Base-by-base conservation (phyloP, 108 stramenopile genomes). In the Asterionellopsis glacialis region DNA sequence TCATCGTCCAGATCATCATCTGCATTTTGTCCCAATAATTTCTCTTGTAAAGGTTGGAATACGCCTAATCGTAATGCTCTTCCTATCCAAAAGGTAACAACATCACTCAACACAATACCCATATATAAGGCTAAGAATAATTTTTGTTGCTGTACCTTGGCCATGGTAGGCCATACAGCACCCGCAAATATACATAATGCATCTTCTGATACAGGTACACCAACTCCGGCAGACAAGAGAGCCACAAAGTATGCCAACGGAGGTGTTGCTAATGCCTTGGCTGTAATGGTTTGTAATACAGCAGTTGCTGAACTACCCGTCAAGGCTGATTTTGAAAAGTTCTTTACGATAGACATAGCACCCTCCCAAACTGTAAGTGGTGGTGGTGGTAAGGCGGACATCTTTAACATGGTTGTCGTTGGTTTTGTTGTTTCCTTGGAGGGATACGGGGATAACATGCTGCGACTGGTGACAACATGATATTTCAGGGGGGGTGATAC, bases 121-220 rank as follows among this genome's bases (percentile, higher is more conserved):
- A 13, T 21, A 28, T 64, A 64, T 24, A 64, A 55, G 63, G 70
- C 23, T 67, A 61, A 13, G 63, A 80, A 52, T 68, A 80, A 25
- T 61, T 68, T 19, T 19, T 27, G 51, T 63, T 56, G 51, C 18
- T 67, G 13, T 10, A 15, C 9, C 15, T 0, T 11, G 45, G 58
- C 48, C 57, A 49, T 22, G 1, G 59, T 47, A 22, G 51, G 25
- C 48, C 33, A 55, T 18, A 54, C 27, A 11, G 63, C 33, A 14
- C 63, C 63, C 19, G 52, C 51, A 55, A 64, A 64, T 2, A 64
- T 23, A 55, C 63, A 64, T 18, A 69, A 28, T 33, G 61, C 63
- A 65, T 70, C 63, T 21, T 64, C 64, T 23, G 41, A 58, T 19
- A 70, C 45, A 19, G 57, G 48, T 15, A 55, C 52, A 44, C 63